These are phyloP conservation scores for Leccinum disarticulatum DNA, from an alignment of 768 basidiomycete species.

Conservation along the genomic window DNA sequence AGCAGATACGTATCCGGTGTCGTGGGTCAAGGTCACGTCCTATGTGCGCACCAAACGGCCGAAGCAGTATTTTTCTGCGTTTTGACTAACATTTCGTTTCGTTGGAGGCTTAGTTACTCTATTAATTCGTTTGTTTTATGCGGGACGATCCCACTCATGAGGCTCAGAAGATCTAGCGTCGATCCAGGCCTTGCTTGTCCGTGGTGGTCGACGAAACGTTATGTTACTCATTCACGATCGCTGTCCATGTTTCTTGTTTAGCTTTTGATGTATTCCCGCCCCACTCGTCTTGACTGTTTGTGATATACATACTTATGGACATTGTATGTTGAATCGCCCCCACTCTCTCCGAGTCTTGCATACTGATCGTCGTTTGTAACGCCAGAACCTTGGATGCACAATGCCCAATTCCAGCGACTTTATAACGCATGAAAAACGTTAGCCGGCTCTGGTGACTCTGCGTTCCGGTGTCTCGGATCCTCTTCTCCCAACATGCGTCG, in stretches of 20 bases:
- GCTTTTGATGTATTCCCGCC: not conserved
- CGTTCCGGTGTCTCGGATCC: no score
- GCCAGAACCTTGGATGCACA: constrained; percentile 5
- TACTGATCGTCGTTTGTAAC: constrained; percentile 1
- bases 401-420: not conserved
- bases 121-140: not conserved
- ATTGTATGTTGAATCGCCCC: constrained; percentile 1
- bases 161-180: not conserved
- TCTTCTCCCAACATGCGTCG: no score
- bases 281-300: not conserved
- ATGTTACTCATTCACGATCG: not conserved
- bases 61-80: not conserved
- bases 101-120: constrained; percentile 8
- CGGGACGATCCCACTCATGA: constrained; percentile 1
- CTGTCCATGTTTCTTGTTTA: not conserved
- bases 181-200: not conserved
- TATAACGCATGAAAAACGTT: not conserved
- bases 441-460: no score
- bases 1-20: no score
- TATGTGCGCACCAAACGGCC: not conserved
- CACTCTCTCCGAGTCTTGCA: not conserved
- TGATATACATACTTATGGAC: not conserved
- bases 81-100: constrained; percentile 5
- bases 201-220: not conserved
- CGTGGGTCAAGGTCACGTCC: no score